Base-by-base conservation (phyloP, 768 basidiomycete genomes). In the Antrodiella citrinella region DNA sequence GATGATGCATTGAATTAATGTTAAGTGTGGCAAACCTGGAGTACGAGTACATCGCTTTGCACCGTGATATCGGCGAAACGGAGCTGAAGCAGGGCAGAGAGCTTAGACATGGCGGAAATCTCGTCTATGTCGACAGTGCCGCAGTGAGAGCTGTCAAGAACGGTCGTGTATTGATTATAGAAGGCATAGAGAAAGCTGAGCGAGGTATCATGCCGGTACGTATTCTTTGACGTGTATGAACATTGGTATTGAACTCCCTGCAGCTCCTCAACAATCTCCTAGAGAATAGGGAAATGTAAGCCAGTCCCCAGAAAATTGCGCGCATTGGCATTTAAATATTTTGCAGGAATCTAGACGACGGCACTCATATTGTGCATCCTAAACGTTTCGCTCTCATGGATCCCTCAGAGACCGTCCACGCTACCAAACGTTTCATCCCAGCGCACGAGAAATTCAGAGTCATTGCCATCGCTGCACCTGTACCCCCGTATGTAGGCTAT, bases 151-250 rank as follows among this genome's bases (percentile, higher is more conserved):
- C 82, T 3, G 82, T 78, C 19, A 85, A 83, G 57, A 69, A 78
- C 56, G 82, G 82, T 4, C 74, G 82, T 1, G 59, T 85, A 21
- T 69, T 85, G 21, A 82, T 85, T 45, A 62, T 84, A 44, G 82
- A 85, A 59, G 82, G 82, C 18, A 78, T 84, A 59, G 82, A 85
- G 61, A 84, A 83, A 63, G 82, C 82, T 4, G 82, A 84, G 56
- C 73, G 82, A 20, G 82, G 82, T 23, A 85, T 84, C 22, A 83
- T 83, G 81, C 82, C 82, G 13, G 79, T 81, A 59, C 24, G 76
- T 65, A 13, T 3, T 19, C n/a, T 51, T 50, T 35, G 15, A 22
- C 4, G 19, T 45, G 30, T 20, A 42, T 12, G 23, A 21, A 10
- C 4, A 4, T 3, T 12, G 35, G 22, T 19, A 22, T 42, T 19